A percentile compares a stretch with the other conserved stretches of the same genome.
These are phyloP conservation scores for Starmerella sp. DNA, from an alignment of 805 yeast genomes.

Conservation along the genomic window DNA sequence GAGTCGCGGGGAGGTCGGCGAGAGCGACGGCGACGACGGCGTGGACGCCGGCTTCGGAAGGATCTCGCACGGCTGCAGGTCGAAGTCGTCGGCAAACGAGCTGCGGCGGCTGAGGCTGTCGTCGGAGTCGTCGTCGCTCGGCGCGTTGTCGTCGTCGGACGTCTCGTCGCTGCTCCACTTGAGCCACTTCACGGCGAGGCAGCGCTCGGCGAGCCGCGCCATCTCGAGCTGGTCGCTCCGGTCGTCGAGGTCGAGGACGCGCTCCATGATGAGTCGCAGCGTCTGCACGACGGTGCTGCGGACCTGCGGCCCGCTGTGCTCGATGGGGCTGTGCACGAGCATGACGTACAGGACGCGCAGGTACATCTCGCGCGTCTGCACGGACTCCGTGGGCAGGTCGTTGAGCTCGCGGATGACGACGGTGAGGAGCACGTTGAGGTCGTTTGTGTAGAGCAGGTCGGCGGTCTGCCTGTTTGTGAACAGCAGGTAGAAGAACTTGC, in stretches of 20 bases:
- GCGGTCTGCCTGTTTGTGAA: conserved; percentile 55
- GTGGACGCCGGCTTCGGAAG: not conserved
- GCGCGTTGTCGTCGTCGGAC: not conserved
- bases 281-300: conserved; percentile 41
- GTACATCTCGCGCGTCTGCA: conserved; percentile 53
- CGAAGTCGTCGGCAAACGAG: not conserved
- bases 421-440: conserved; percentile 70
- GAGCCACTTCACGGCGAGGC: conserved; percentile 19
- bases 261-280: conserved; percentile 26
- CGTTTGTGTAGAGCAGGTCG: conserved; percentile 69
- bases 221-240: conserved; percentile 6
- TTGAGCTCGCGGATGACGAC: conserved; percentile 70
- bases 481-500: conserved; percentile 65
- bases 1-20: not conserved
- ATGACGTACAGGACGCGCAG: conserved; percentile 65
- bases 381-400: conserved; percentile 46
- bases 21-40: not conserved
- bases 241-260: conserved; percentile 4
- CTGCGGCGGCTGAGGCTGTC: not conserved
- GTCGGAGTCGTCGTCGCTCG: not conserved
- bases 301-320: conserved; percentile 41
- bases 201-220: conserved; percentile 16
- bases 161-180: not conserved
- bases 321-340: conserved; percentile 53
- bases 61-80: not conserved